Conservation (phyloP, 371 early-diverging fungal genomes). For the Cokeromyces recurvatus region DNA sequence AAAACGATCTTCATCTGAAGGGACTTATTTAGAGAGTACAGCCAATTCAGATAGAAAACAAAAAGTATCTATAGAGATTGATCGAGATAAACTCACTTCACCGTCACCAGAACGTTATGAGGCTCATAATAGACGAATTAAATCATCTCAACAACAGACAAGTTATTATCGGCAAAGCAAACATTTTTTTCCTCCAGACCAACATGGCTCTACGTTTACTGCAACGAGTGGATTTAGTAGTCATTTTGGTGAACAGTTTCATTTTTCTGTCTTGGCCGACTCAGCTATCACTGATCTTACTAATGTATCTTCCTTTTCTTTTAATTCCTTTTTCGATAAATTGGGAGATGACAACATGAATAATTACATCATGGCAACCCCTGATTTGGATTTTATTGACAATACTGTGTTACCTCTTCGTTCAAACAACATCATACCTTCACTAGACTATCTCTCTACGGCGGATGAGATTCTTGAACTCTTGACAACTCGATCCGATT, state of each 20-base stretch:
- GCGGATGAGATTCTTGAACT: conserved; percentile 7
- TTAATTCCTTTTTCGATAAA: conserved; percentile 14
- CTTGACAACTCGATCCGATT: conserved; percentile 2
- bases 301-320: conserved; percentile 14
- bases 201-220: no score
- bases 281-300: conserved; percentile 19
- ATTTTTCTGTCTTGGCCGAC: conserved; percentile 17
- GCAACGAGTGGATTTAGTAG: conserved; percentile 15
- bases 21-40: no score
- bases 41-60: no score
- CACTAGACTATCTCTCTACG: conserved; percentile 1
- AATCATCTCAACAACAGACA: not conserved
- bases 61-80: no score
- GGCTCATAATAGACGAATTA: not conserved
- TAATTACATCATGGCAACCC: conserved; percentile 14
- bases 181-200: no score
- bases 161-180: no score
- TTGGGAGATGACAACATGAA: conserved; percentile 6
- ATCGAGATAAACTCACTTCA: no score
- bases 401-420: not conserved
- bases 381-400: conserved; percentile 6
- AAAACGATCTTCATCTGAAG: no score
- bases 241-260: conserved; percentile 5
- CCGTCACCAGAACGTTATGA: no score
- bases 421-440: not conserved